These are phyloP conservation scores for Bullera alba DNA, from an alignment of 768 basidiomycete genomes.

Conservation along the genomic window DNA sequence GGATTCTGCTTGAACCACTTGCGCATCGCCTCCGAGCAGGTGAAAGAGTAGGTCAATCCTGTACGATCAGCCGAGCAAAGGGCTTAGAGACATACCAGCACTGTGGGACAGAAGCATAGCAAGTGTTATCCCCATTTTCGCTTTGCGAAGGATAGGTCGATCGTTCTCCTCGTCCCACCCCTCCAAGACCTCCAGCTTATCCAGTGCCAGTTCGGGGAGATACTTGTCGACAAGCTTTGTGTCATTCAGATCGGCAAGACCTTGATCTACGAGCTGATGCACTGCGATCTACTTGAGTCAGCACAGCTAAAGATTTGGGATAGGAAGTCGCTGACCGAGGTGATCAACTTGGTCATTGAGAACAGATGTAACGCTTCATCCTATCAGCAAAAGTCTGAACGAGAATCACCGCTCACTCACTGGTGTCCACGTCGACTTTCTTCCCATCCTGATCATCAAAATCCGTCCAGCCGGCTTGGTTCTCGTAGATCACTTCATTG, in stretches of 20 bases:
- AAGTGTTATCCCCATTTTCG: constrained; percentile 27
- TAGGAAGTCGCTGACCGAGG: constrained; percentile 10
- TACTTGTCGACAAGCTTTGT: constrained; percentile 16
- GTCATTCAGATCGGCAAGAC: constrained; percentile 25
- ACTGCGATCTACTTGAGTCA: constrained; percentile 26
- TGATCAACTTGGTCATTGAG: constrained; percentile 40
- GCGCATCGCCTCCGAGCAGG: neutral
- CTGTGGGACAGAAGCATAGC: constrained; percentile 39
- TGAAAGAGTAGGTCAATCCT: no score
- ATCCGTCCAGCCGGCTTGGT: neutral
- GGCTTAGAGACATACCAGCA: constrained; percentile 17
- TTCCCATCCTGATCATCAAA: neutral
- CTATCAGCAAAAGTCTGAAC: neutral
- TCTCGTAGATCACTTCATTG: constrained; percentile 1
- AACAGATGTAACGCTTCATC: constrained; percentile 33
- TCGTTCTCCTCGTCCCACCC: constrained; percentile 23
- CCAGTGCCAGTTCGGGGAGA: constrained; percentile 20
- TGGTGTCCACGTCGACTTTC: neutral
- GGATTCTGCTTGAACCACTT: neutral
- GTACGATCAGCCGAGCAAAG: neutral
- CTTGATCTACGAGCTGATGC: constrained; percentile 38
- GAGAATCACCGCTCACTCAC: neutral
- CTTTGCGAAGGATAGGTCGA: constrained; percentile 11
- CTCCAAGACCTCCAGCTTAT: constrained; percentile 18
- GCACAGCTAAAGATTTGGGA: neutral